Percentiles rank a stretch among this genome's conserved stretches.
These are phyloP conservation scores for Exserohilum turcica DNA, from an alignment of 2,329 filamentous ascomycete species.

Conservation along the genomic window DNA sequence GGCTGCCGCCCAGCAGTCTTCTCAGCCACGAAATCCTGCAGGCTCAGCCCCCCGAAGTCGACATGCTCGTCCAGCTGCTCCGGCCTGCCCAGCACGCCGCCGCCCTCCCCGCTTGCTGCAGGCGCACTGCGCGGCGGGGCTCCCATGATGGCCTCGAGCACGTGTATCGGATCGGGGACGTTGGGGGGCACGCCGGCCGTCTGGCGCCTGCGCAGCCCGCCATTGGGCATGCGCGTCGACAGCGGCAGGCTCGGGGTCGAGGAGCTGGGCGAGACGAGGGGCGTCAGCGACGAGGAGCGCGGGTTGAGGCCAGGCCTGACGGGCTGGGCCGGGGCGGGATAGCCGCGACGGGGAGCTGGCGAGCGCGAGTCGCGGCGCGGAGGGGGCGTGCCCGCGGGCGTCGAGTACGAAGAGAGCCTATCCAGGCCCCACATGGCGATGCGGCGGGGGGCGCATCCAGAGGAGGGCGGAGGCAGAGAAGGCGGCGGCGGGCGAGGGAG, in stretches of 20 bases:
- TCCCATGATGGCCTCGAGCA: conserved; percentile 67
- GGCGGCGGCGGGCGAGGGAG: background rate
- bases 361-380: conserved; percentile 71
- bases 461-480: background rate
- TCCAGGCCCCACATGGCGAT: conserved; percentile 79
- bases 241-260: conserved; percentile 76
- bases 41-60: conserved; percentile 77
- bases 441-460: background rate
- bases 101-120: conserved; percentile 15
- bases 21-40: conserved; percentile 69
- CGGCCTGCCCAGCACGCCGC: conserved; percentile 50
- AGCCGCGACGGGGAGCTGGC: conserved; percentile 70
- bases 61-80: conserved; percentile 65
- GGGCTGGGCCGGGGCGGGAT: conserved; percentile 71
- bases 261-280: conserved; percentile 72
- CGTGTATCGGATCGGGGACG: conserved; percentile 71
- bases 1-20: conserved; percentile 39
- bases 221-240: conserved; percentile 68
- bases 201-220: conserved; percentile 68
- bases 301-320: conserved; percentile 71
- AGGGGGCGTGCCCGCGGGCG: conserved; percentile 66
- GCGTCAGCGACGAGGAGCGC: conserved; percentile 73
- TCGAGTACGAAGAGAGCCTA: conserved; percentile 75
- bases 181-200: conserved; percentile 57
- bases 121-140: conserved; percentile 39